Evolutionary conservation across 2,329 filamentous ascomycete species (phyloP).

Genomic region (Penicillium sp.): DNA sequence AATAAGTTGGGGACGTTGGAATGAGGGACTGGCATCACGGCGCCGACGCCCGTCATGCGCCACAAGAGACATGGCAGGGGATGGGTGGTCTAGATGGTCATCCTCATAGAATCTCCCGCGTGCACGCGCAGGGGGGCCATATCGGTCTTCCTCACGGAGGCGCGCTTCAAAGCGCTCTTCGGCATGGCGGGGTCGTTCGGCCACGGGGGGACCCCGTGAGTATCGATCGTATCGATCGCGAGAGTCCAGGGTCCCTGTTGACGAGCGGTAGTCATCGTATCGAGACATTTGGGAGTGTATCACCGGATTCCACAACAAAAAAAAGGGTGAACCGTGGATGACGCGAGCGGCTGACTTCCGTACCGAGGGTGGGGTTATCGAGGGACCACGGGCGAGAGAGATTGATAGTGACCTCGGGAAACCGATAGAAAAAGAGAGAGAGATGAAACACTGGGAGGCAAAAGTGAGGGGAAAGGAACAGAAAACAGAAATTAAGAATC

Average conservation of each 20-base stretch:
- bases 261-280: constrained; percentile 40
- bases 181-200: constrained; percentile 36
- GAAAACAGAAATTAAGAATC: constrained; percentile 10
- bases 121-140: constrained; percentile 45
- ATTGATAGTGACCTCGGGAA: neutral
- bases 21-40: constrained; percentile 50
- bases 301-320: constrained; percentile 3
- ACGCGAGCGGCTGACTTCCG: constrained; percentile 38
- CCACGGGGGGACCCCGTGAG: constrained; percentile 37
- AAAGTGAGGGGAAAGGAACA: neutral
- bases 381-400: constrained; percentile 21
- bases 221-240: constrained; percentile 47
- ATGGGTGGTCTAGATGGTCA: constrained; percentile 43
- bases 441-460: neutral
- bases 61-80: constrained; percentile 53
- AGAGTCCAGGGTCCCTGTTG: constrained; percentile 35
- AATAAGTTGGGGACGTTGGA: constrained; percentile 65
- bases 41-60: constrained; percentile 59
- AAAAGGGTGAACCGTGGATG: constrained; percentile 36
- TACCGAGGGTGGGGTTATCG: constrained; percentile 22
- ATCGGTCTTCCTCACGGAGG: constrained; percentile 43
- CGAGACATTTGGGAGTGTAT: constrained; percentile 34
- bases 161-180: constrained; percentile 37
- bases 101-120: constrained; percentile 43
- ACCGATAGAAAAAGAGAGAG: neutral